Evolutionary conservation across 1,139 yeast species (phyloP).

Genomic region (Lodderomyces metapsilosis): DNA sequence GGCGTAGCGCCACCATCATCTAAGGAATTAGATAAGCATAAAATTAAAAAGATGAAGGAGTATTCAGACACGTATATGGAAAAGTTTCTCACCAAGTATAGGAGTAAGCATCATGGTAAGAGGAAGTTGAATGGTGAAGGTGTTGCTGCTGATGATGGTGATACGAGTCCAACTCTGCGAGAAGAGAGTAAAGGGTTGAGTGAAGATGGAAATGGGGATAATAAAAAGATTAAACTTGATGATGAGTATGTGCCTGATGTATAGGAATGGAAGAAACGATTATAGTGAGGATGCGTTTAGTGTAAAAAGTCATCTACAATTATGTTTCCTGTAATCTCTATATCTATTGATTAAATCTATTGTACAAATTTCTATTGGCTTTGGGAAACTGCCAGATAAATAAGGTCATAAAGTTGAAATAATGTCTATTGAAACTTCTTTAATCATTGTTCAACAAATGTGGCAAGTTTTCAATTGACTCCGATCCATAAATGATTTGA

Average conservation of each 20-base stretch:
- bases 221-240: background rate
- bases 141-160: background rate
- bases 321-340: background rate
- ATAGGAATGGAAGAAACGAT: too few species aligned
- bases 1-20: conserved; percentile 45
- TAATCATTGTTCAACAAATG: conserved; percentile 22
- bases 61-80: conserved; percentile 72
- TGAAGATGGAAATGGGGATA: background rate
- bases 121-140: conserved; percentile 7
- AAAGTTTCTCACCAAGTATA: conserved; percentile 59
- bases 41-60: conserved; percentile 63
- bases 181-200: conserved; percentile 3
- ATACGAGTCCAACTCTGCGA: background rate
- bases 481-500: conserved; percentile 44
- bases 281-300: too few species aligned
- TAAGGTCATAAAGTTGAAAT: too few species aligned
- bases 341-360: background rate
- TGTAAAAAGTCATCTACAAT: too few species aligned
- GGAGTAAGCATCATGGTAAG: conserved; percentile 22
- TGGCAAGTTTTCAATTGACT: conserved; percentile 44
- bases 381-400: too few species aligned
- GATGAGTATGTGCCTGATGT: too few species aligned
- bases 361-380: background rate
- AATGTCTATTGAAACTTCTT: too few species aligned
- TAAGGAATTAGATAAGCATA: conserved; percentile 56